Base-by-base conservation (phyloP, 148 eudicot genomes). In the Vaccinium vitisidaea region DNA sequence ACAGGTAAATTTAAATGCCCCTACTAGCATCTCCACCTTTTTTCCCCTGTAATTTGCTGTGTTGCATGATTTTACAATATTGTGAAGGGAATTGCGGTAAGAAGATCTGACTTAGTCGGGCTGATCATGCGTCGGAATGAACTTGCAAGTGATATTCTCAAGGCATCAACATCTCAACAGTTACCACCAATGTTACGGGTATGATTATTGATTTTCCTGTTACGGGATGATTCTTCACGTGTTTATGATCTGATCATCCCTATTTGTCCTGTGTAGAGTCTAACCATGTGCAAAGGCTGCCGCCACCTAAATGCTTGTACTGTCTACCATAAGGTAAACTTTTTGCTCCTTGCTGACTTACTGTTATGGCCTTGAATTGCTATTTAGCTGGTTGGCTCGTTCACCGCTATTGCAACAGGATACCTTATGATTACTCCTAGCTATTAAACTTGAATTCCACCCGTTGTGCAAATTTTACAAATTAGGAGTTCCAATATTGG, bases 121-220 rank as follows among this genome's bases (percentile, higher is more conserved):
- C 90, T 97, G 76, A 93, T 97, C 79, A 94, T 97, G 94, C 98
- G 99, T 56, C 98, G 99, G 73, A 97, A 97, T 91, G 98, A 95
- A 84, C 93, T 97, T 84, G 98, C 99, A 84, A 94, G 89, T 90
- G 95, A 93, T 87, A 88, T 97, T 75, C 86, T 93, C 48, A 95
- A 90, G 90, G 98, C 98, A 79, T 92, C 91, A 54, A 87, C 79
- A 75, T 84, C 80, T 65, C 99, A 97, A 75, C 96, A 94, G 86
- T 69, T 97, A 86, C 99, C 99, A 84, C 98, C 95, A 86, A 97
- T 97, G 99, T 89, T 93, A 84, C 90, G 87, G 93, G 99, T 97
- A 88, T 77, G 74, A 39, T 73, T 58, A 49, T 77, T 79, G 54
- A 55, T 65, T n/a, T 27, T 48, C 30, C 32, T 59, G 11, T 32